Evolutionary conservation across 176 grass and related monocot species (phyloP).

Genomic region (Neostapfia colusana): DNA sequence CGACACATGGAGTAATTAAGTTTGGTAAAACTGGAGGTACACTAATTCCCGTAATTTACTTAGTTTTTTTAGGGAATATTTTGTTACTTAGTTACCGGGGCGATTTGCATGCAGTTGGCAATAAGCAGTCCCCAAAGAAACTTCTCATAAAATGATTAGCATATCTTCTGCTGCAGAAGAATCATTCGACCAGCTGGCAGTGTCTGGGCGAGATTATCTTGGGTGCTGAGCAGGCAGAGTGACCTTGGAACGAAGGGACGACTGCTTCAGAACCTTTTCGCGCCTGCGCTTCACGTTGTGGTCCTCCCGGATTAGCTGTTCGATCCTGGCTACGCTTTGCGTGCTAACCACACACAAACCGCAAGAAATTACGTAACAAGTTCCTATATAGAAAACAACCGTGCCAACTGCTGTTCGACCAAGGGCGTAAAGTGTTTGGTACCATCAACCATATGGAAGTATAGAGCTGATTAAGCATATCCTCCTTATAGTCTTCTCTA

Average conservation of each 20-base stretch:
- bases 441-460: too few relatives aligned
- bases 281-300: slow-evolving; percentile 69
- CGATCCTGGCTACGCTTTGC: slow-evolving; percentile 63
- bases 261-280: slow-evolving; percentile 64
- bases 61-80: too few relatives aligned
- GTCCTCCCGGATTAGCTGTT: slow-evolving; percentile 82
- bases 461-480: too few relatives aligned
- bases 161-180: slow-evolving; percentile 60
- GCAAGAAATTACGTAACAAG: background rate
- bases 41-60: background rate
- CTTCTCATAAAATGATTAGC: background rate
- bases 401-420: background rate
- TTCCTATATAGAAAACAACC: background rate
- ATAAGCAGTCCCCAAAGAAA: too few relatives aligned
- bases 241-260: slow-evolving; percentile 83
- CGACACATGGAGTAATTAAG: too few relatives aligned
- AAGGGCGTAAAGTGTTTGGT: slow-evolving; percentile 2
- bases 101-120: background rate
- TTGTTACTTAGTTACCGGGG: background rate
- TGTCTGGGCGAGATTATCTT: slow-evolving; percentile 61
- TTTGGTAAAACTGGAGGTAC: background rate
- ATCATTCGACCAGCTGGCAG: too few relatives aligned
- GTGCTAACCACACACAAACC: slow-evolving; percentile 45
- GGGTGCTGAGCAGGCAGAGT: slow-evolving; percentile 71
- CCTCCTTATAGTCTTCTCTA: too few relatives aligned